Base-by-base conservation (phyloP, 495 filamentous ascomycete species). In the Delitschia confertaspora region DNA sequence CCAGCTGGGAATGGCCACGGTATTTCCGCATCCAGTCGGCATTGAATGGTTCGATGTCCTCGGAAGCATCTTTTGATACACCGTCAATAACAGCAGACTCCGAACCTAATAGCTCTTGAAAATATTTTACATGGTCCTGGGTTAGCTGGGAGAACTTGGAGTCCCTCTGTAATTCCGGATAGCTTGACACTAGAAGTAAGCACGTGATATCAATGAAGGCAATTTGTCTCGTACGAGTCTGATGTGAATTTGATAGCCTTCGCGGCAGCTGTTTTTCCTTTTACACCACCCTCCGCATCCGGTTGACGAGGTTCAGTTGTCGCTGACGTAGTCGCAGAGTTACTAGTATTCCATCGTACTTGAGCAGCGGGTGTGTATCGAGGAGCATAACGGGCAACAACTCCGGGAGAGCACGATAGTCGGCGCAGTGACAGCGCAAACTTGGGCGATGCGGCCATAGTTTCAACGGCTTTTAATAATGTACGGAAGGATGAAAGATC, bases 1-100 rank as follows among this genome's bases (percentile, higher is more conserved):
- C 86, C 6, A 98, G 69, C 42, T 78, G 74, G 38, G 83, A 78
- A 60, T 94, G 88, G 26, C 91, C 91, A 26, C 86, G 80, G 69
- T 95, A 98, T 64, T 98, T 98, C 61, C 84, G 78, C 93, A 96
- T 96, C 91, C 91, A 98, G 68, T 98, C 91, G 53, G 75, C 77
- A 67, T 98, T 98, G 74, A 85, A 96, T 11, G 87, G 76, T 57
- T 89, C 86, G 42, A 96, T 70, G 57, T 98, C 91, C 20, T 65
- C 63, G 0, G 70, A 63, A 14, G 78, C 76, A 58, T 83, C 78
- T 53, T 71, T 64, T 4, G 81, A 82, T 27, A 91, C 72, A 33
- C 85, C 85, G 53, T 95, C 83, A 39, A 94, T 75, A 31, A 94
- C 70, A n/a, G 87, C 85, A 6, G 81, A 82, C 29, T 77, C 74